Percentiles rank a stretch among this genome's conserved stretches.
Conservation (phyloP, 805 yeast genomes). For the Wickerhamiella spandovensis region DNA sequence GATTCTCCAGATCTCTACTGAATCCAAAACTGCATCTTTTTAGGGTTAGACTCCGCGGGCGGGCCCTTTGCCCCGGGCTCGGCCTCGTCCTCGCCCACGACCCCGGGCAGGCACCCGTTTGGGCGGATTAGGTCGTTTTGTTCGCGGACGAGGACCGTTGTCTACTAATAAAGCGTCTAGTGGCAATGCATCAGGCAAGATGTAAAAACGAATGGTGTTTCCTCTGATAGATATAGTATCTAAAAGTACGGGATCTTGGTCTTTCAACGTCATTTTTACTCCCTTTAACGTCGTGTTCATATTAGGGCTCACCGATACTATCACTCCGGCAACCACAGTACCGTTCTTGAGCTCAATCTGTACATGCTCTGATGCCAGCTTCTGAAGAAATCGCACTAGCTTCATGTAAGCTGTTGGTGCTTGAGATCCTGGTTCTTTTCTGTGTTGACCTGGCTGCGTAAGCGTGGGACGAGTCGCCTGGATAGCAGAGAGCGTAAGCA, state of each 20-base stretch:
- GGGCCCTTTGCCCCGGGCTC: not conserved
- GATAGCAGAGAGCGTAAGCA: too few relatives aligned
- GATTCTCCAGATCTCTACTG: too few relatives aligned
- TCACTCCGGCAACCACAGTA: slow-evolving; percentile 69
- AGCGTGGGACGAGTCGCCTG: slow-evolving; percentile 12
- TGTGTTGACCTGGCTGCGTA: slow-evolving; percentile 8
- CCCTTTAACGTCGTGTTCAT: slow-evolving; percentile 80
- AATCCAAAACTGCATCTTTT: too few relatives aligned
- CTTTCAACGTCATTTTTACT: slow-evolving; percentile 61
- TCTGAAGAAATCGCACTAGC: slow-evolving; percentile 53
- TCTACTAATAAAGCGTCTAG: slow-evolving; percentile 35
- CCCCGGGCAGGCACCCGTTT: slow-evolving; percentile 3
- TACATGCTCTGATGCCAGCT: slow-evolving; percentile 71
- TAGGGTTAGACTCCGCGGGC: not conserved
- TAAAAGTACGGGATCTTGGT: slow-evolving; percentile 53
- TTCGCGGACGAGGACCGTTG: slow-evolving; percentile 29
- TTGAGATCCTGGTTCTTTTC: not conserved
- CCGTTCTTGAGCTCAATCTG: slow-evolving; percentile 90
- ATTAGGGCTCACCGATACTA: slow-evolving; percentile 73
- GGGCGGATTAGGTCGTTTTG: slow-evolving; percentile 6
- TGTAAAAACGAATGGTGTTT: slow-evolving; percentile 68
- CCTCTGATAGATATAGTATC: slow-evolving; percentile 82
- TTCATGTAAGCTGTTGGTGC: slow-evolving; percentile 11
- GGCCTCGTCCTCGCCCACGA: slow-evolving; percentile 1
- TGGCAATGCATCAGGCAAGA: slow-evolving; percentile 76